phyloP scores from a whole-genome alignment of 2,329 filamentous ascomycete genomes.

The Colletotrichum kahawae region DNA sequence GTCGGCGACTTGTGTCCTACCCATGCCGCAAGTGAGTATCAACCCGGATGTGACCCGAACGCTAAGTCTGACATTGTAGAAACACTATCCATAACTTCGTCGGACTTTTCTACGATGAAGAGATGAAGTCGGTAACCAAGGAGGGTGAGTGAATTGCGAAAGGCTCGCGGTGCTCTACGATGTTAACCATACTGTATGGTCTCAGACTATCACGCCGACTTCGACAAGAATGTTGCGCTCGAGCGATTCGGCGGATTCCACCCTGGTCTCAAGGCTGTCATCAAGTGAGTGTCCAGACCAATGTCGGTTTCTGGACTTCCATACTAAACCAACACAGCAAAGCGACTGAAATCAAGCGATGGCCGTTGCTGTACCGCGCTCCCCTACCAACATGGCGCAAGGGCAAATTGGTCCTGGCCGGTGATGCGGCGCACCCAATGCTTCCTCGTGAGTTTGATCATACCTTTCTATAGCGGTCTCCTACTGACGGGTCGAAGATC shows the following conservation, averaged over 20 bases:
- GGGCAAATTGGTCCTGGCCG: constrained; percentile 34
- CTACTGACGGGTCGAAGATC: constrained; percentile 28
- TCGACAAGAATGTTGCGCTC: constrained; percentile 31
- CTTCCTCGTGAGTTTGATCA: constrained; percentile 34
- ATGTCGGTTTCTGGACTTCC: not conserved
- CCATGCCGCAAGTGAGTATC: constrained; percentile 34
- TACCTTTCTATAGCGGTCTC: not conserved
- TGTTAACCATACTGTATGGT: not conserved
- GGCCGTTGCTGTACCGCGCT: constrained; percentile 38
- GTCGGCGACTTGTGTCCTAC: constrained; percentile 34
- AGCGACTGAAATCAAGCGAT: constrained; percentile 37
- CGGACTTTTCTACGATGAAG: constrained; percentile 32
- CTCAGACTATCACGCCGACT: constrained; percentile 13
- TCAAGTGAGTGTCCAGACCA: constrained; percentile 27
- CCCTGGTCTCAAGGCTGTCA: constrained; percentile 28
- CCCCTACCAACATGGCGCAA: constrained; percentile 37
- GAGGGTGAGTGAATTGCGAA: not conserved
- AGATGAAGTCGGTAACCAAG: constrained; percentile 12
- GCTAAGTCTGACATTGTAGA: constrained; percentile 20
- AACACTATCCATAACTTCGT: constrained; percentile 40
- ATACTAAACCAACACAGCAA: constrained; percentile 27
- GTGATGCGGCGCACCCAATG: constrained; percentile 44
- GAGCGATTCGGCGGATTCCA: constrained; percentile 32
- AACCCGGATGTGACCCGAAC: no score
- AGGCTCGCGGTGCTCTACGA: not conserved